Conservation (phyloP, 192 early-diverging fungal species). For the Linnemannia elongata region DNA sequence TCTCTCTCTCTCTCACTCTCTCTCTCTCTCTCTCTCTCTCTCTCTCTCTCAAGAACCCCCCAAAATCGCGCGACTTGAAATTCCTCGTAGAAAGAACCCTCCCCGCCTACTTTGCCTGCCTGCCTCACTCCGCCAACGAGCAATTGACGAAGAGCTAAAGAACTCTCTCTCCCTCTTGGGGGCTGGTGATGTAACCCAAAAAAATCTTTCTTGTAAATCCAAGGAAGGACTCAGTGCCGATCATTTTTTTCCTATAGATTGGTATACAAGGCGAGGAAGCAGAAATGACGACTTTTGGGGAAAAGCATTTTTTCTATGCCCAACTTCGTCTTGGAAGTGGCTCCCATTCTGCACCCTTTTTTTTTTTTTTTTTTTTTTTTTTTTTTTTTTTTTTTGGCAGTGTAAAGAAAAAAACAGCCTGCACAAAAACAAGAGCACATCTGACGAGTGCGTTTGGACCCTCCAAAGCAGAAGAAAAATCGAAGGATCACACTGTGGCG, state of each 20-base stretch:
- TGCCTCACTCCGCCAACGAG: not conserved
- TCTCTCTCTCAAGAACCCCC: not conserved
- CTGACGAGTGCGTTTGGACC: not conserved
- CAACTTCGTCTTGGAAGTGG: no score
- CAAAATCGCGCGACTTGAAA: not conserved
- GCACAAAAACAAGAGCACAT: not conserved
- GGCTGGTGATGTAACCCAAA: no score
- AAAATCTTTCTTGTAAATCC: no score
- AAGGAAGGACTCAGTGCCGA: no score
- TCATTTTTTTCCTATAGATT: no score
- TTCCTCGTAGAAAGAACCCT: not conserved
- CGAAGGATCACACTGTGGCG: not conserved
- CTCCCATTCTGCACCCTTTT: not conserved
- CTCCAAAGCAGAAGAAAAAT: not conserved
- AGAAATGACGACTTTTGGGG: no score
- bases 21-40: no score
- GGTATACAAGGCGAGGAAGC: no score
- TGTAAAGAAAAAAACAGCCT: not conserved
- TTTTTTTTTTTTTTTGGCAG: no score
- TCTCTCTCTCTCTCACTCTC: no score
- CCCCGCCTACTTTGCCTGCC: not conserved
- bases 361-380: not conserved
- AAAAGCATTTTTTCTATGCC: no score
- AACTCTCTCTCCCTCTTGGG: not conserved
- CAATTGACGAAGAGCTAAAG: not conserved